These are phyloP conservation scores for Bryum argenteum DNA, from an alignment of 225 moss, liverwort and hornwort genomes.

Conservation along the genomic window DNA sequence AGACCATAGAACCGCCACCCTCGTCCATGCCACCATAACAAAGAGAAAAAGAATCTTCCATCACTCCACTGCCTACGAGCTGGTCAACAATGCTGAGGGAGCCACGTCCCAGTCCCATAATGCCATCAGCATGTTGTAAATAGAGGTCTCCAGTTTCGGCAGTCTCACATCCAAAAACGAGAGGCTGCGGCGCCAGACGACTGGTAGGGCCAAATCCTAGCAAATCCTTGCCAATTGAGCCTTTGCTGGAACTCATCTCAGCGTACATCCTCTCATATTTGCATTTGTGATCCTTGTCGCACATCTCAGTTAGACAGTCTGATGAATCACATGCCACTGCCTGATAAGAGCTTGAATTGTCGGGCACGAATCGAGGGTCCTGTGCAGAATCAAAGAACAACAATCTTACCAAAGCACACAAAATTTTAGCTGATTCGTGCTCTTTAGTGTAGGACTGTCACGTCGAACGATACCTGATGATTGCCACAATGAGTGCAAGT, in stretches of 20 bases:
- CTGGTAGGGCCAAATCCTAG: constrained; percentile 72
- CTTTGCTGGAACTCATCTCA: constrained; percentile 85
- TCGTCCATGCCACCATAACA: constrained; percentile 98
- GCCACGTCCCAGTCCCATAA: constrained; percentile 94
- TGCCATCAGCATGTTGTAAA: constrained; percentile 87
- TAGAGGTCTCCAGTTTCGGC: constrained; percentile 89
- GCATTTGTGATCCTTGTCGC: constrained; percentile 76
- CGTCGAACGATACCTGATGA: constrained; percentile 65
- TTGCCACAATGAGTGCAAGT: constrained; percentile 88
- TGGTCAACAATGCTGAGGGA: constrained; percentile 93
- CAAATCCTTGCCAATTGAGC: constrained; percentile 74
- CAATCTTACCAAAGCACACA: background rate
- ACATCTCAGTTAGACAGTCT: constrained; percentile 64
- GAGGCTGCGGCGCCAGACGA: constrained; percentile 60
- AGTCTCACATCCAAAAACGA: constrained; percentile 94
- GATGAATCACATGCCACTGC: constrained; percentile 58
- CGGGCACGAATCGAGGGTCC: constrained; percentile 89
- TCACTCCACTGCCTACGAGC: constrained; percentile 73
- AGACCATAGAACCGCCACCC: constrained; percentile 89
- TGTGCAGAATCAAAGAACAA: constrained; percentile 33
- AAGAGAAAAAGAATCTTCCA: constrained; percentile 88
- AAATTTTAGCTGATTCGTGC: background rate
- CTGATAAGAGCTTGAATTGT: constrained; percentile 74
- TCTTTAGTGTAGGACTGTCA: background rate
- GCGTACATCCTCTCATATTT: constrained; percentile 89